These are phyloP conservation scores for Phtheirospermum japonicum DNA, from an alignment of 257 asterid genomes.

Conservation along the genomic window DNA sequence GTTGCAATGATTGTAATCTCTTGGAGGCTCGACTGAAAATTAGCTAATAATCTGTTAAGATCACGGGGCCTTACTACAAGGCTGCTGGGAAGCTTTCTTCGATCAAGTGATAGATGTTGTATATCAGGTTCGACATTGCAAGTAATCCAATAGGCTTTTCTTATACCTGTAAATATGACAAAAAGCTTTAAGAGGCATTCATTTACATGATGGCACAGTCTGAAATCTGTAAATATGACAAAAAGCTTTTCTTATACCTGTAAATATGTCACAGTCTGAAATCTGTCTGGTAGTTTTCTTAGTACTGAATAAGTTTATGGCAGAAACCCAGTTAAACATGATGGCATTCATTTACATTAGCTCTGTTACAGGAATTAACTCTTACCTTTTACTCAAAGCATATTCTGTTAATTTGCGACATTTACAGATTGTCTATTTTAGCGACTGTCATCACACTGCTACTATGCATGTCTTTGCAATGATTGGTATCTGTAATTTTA, in stretches of 20 bases:
- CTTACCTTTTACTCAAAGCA: neutral
- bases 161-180: slow-evolving; percentile 63
- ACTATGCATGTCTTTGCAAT: too few relatives aligned
- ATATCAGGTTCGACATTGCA: slow-evolving; percentile 89
- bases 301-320: neutral
- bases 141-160: slow-evolving; percentile 79
- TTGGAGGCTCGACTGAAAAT: slow-evolving; percentile 86
- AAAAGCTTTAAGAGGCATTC: slow-evolving; percentile 14
- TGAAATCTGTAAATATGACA: too few relatives aligned
- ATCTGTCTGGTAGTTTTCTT: neutral
- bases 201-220: too few relatives aligned
- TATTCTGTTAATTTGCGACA: neutral
- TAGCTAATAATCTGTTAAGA: slow-evolving; percentile 72
- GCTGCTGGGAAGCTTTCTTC: slow-evolving; percentile 84
- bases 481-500: neutral
- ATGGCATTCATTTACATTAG: slow-evolving; percentile 8
- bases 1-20: slow-evolving; percentile 93
- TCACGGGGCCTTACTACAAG: slow-evolving; percentile 88
- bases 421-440: neutral
- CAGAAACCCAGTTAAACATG: slow-evolving; percentile 19
- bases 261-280: neutral
- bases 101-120: slow-evolving; percentile 85
- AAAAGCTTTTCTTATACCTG: slow-evolving; percentile 86
- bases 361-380: neutral
- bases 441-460: neutral